phyloP scores from a whole-genome alignment of 306 rosid genomes.

The Prosopis cineraria region DNA sequence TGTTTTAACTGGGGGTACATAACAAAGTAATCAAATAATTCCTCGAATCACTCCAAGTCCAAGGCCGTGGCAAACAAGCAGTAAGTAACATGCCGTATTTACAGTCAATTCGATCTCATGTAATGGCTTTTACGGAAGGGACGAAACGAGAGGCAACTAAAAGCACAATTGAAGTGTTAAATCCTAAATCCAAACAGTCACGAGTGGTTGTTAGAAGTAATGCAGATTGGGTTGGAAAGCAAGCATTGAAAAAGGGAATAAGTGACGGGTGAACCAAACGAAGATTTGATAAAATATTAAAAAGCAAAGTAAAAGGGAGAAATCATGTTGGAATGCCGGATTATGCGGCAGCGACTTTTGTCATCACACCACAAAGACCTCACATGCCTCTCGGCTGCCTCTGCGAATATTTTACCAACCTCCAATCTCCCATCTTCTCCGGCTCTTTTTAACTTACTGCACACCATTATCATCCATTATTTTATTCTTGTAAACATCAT shows the following conservation, averaged over 20 bases:
- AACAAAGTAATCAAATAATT: neutral
- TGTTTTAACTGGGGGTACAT: neutral
- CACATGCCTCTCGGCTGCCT: neutral
- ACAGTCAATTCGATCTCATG: neutral
- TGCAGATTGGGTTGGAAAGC: neutral
- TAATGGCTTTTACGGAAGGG: neutral
- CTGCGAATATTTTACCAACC: constrained; percentile 4
- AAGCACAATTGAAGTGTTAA: neutral
- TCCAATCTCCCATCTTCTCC: neutral
- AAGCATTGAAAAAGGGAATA: neutral
- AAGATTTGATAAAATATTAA: neutral
- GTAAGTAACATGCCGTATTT: too few relatives aligned
- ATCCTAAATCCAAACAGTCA: neutral
- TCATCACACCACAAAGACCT: neutral
- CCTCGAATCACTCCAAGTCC: neutral
- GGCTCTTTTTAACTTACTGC: neutral
- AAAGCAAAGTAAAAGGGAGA: neutral
- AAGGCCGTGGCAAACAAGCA: too few relatives aligned
- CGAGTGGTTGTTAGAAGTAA: neutral
- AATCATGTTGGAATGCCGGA: neutral
- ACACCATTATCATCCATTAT: neutral
- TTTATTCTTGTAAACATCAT: neutral
- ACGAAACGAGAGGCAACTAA: neutral
- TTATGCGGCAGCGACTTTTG: neutral
- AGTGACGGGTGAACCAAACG: constrained; percentile 5